Base-by-base conservation (phyloP, 2,329 filamentous ascomycete species). In the Trichoderma atrobrunneum region DNA sequence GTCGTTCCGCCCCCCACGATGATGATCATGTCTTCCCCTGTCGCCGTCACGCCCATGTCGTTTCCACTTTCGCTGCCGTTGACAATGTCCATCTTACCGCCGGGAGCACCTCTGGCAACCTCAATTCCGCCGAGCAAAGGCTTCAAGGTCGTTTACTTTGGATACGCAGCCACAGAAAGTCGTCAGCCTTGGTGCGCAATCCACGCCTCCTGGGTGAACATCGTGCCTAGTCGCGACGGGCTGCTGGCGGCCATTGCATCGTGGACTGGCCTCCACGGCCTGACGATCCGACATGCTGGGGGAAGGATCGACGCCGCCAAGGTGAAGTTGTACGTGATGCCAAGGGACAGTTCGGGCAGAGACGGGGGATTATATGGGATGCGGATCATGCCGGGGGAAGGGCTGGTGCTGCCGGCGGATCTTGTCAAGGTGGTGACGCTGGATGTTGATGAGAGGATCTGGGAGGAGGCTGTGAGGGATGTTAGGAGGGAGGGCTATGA, bases 391-490 rank as follows among this genome's bases (percentile, higher is more conserved):
- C 11, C 12, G 21, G 70, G 65, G 24, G 30, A 6, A 26, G 69
- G 70, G 3, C 69, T 8, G 63, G 73, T 76, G 18, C 43, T 72
- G 7, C 72, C 76, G 16, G 61, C 39, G 4, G 70, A 81, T 72
- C 72, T 78, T 68, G 78, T 81, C 73, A 77, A 78, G 73, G 77
- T 76, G 24, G 39, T 78, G n/a, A 76, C 78, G 59, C 75, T 79
- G 51, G 77, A 75, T 60, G 65, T 73, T 6, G 73, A 78, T 28
- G 74, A 74, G 48, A 75, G 75, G 12, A 76, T 79, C 36, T 76
- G 79, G 62, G 75, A 78, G 59, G 75, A 70, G 5, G 73, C 75
- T 10, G 67, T 78, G 68, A 73, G 75, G 36, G 72, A 26, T 73
- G 74, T 32, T 11, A 68, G 14, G 65, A 14, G 2, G 66, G 72